Conservation (phyloP, 768 basidiomycete genomes). For the Mycena kentingensis region DNA sequence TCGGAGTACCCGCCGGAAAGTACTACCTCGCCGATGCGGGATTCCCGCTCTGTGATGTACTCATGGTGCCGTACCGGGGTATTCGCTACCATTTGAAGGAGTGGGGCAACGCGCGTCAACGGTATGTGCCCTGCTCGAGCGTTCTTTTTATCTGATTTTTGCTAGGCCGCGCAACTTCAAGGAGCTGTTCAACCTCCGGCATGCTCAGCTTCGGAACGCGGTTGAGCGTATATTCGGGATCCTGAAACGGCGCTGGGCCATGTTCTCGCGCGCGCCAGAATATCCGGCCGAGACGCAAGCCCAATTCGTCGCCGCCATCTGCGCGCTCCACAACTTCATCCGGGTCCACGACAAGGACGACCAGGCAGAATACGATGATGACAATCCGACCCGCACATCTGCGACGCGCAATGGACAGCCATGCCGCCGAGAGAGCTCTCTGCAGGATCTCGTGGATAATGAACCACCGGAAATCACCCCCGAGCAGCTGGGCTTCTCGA, state of each 20-base stretch:
- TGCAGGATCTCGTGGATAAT: no score
- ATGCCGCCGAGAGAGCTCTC: no score
- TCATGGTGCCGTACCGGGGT: slow-evolving; percentile 29
- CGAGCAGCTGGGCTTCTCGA: slow-evolving; percentile 4
- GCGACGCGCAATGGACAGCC: no score
- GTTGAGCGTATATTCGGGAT: slow-evolving; percentile 26
- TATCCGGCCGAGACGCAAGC: slow-evolving; percentile 9
- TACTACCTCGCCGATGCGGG: slow-evolving; percentile 29
- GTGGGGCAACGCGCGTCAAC: slow-evolving; percentile 17
- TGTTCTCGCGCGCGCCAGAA: not conserved
- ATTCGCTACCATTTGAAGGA: slow-evolving; percentile 30
- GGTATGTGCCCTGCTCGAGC: not conserved
- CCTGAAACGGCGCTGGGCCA: not conserved
- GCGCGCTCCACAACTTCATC: slow-evolving; percentile 9
- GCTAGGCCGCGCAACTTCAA: slow-evolving; percentile 19
- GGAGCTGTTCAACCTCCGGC: slow-evolving; percentile 25
- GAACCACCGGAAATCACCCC: no score
- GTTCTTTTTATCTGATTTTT: not conserved
- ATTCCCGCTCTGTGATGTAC: slow-evolving; percentile 22
- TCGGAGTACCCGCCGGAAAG: slow-evolving; percentile 23
- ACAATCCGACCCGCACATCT: no score
- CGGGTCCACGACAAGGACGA: not conserved
- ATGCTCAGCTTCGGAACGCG: slow-evolving; percentile 22
- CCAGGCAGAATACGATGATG: not conserved
- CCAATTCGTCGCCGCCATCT: slow-evolving; percentile 4